Evolutionary conservation across 2,329 filamentous ascomycete genomes (phyloP).

Genomic region (Sporothrix phasma): DNA sequence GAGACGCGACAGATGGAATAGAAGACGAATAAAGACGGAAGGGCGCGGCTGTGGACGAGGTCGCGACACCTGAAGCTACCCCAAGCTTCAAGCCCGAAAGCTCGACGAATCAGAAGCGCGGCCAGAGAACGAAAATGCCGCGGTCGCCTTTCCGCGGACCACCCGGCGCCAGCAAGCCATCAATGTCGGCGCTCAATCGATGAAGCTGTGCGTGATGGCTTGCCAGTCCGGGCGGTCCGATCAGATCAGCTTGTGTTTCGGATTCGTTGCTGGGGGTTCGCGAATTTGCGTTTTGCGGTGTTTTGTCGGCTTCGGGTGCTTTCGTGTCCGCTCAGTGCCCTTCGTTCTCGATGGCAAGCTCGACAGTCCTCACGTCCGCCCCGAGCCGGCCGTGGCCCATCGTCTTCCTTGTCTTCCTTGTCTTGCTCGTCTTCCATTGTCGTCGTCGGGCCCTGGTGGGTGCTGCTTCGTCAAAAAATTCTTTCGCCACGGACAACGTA

Average conservation of each 20-base stretch:
- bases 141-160: background rate
- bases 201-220: background rate
- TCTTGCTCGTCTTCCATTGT: slow-evolving; percentile 26
- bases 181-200: background rate
- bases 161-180: background rate
- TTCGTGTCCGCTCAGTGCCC: background rate
- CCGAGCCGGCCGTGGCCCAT: slow-evolving; percentile 10
- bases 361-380: background rate
- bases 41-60: background rate
- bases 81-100: slow-evolving; percentile 1
- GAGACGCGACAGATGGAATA: background rate
- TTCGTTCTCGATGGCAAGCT: background rate
- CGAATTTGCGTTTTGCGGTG: background rate
- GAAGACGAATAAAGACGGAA: background rate
- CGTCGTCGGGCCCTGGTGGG: background rate
- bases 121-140: slow-evolving; percentile 2
- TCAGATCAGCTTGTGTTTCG: background rate
- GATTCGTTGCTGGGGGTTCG: no score
- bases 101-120: slow-evolving; percentile 8
- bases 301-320: slow-evolving; percentile 1
- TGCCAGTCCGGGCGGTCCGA: background rate
- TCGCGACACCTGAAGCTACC: background rate
- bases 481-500: slow-evolving; percentile 50
- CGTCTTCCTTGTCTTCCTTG: slow-evolving; percentile 28
- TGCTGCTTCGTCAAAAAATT: background rate